Conservation (phyloP, 495 filamentous ascomycete species). For the Arthonia radiata region DNA sequence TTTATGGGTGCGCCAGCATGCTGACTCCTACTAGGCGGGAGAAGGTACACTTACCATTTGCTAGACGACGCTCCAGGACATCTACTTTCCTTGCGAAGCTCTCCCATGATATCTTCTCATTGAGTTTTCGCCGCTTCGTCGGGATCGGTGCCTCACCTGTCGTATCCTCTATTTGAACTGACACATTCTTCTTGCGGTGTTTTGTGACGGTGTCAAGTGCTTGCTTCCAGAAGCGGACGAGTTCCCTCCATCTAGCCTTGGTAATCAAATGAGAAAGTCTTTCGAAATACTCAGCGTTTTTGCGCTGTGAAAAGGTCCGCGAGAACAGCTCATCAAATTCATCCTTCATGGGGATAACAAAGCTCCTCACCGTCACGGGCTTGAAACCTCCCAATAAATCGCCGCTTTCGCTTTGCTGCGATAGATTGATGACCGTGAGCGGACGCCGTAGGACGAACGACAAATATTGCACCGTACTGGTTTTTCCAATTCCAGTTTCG, state of each 20-base stretch:
- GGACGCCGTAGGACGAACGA: slow-evolving; percentile 59
- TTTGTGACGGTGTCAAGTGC: slow-evolving; percentile 66
- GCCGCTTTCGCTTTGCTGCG: slow-evolving; percentile 86
- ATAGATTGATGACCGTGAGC: slow-evolving; percentile 76
- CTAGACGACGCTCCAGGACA: slow-evolving; percentile 58
- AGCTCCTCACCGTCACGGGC: slow-evolving; percentile 66
- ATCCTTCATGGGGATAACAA: slow-evolving; percentile 76
- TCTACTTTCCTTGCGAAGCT: slow-evolving; percentile 50
- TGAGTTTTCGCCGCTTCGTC: slow-evolving; percentile 8
- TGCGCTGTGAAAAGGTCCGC: slow-evolving; percentile 57
- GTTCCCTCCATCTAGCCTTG: slow-evolving; percentile 59
- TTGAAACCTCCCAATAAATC: slow-evolving; percentile 92
- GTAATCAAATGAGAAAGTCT: slow-evolving; percentile 53
- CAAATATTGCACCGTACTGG: slow-evolving; percentile 78
- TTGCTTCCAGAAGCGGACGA: slow-evolving; percentile 69
- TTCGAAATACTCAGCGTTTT: slow-evolving; percentile 67
- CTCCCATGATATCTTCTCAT: slow-evolving; percentile 32
- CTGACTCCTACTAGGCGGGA: too few species aligned
- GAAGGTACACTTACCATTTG: too few species aligned
- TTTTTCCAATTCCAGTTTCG: slow-evolving; percentile 96
- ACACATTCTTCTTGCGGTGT: slow-evolving; percentile 41
- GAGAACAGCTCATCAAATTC: slow-evolving; percentile 78
- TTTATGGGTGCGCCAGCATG: too few species aligned
- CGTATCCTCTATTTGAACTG: slow-evolving; percentile 15
- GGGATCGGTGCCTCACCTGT: slow-evolving; percentile 11